Conservation (phyloP, 176 grass and related monocot genomes). For the Poa annua region DNA sequence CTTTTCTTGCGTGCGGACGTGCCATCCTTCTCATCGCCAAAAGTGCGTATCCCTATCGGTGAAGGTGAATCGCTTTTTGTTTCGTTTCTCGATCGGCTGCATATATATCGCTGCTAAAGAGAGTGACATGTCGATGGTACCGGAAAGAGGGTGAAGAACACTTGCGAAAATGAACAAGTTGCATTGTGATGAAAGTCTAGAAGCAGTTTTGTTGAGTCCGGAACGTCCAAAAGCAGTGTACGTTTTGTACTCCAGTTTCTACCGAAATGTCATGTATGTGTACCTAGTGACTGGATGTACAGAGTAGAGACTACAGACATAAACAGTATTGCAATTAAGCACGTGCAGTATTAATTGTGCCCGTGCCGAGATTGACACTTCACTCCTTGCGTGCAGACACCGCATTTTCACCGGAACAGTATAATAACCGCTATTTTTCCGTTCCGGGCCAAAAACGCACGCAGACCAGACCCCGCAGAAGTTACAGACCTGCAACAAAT, state of each 20-base stretch:
- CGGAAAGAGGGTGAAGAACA: neutral
- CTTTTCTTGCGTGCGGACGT: constrained; percentile 10
- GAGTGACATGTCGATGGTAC: neutral
- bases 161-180: neutral
- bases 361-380: too few species aligned
- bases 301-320: neutral
- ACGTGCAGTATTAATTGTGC: too few species aligned
- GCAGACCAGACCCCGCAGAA: too few species aligned
- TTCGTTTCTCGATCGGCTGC: neutral
- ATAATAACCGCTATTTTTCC: too few species aligned
- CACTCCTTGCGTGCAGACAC: too few species aligned
- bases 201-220: neutral
- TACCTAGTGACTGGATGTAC: neutral
- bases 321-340: too few species aligned
- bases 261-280: neutral
- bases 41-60: constrained; percentile 16
- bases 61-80: neutral
- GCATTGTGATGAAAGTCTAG: neutral
- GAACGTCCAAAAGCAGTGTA: neutral
- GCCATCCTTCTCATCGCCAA: neutral
- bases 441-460: too few species aligned
- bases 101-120: neutral
- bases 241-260: neutral
- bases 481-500: too few species aligned
- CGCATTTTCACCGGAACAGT: too few species aligned